These are phyloP conservation scores for Podila epicladia DNA, from an alignment of 192 early-diverging fungal species.

Conservation along the genomic window DNA sequence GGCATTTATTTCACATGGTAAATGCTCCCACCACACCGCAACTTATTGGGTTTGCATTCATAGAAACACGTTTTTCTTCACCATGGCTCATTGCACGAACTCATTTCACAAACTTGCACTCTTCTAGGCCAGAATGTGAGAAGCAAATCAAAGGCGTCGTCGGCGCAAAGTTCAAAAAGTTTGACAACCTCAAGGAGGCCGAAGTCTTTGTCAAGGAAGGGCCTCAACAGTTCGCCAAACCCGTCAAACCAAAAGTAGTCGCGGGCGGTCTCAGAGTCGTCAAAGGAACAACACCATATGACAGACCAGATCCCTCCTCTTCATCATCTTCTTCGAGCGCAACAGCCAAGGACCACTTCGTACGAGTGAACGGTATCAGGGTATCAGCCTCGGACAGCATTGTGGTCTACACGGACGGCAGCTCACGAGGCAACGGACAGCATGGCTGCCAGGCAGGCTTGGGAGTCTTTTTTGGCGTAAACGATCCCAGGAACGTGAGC, in stretches of 20 bases:
- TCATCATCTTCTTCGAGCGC: neutral
- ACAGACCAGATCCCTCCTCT: neutral
- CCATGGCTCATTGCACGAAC: neutral
- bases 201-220: constrained; percentile 54
- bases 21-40: neutral
- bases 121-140: constrained; percentile 71
- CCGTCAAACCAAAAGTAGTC: neutral
- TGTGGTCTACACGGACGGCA: constrained; percentile 86
- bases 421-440: constrained; percentile 76
- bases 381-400: constrained; percentile 25
- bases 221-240: constrained; percentile 22
- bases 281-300: neutral
- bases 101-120: neutral
- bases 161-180: constrained; percentile 72
- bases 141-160: constrained; percentile 58
- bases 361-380: constrained; percentile 13
- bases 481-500: constrained; percentile 75
- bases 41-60: neutral
- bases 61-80: neutral
- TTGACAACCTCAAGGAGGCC: constrained; percentile 63
- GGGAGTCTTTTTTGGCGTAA: constrained; percentile 84
- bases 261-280: neutral
- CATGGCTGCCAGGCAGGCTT: constrained; percentile 75
- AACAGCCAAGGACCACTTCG: constrained; percentile 6
- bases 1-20: constrained; percentile 59